A percentile compares a stretch with the other conserved stretches of the same genome.
Evolutionary conservation across 2,329 filamentous ascomycete species (phyloP).

Genomic region (Aurifilum marmelostoma): DNA sequence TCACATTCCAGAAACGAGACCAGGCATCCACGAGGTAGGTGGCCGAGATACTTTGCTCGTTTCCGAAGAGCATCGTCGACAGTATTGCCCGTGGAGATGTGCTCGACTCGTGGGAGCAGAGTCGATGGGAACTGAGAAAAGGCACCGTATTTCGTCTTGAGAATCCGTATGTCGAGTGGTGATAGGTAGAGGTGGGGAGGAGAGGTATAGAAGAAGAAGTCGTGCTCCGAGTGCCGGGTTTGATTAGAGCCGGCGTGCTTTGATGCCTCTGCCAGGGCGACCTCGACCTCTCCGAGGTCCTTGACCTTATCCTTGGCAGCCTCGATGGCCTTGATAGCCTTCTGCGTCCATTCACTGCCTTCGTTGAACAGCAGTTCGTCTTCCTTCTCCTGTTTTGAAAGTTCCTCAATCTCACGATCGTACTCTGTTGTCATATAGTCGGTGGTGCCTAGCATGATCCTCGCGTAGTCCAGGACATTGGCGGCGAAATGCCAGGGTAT

Average conservation of each 20-base stretch:
- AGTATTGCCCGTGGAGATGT: conserved; percentile 84
- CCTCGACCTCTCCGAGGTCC: conserved; percentile 44
- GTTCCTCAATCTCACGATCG: conserved; percentile 74
- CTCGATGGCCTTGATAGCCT: conserved; percentile 74
- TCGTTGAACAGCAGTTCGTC: conserved; percentile 91
- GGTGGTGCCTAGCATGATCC: conserved; percentile 91
- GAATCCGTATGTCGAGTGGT: conserved; percentile 86
- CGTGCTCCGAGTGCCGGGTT: conserved; percentile 42
- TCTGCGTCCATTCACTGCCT: conserved; percentile 89
- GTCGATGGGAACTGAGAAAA: conserved; percentile 84
- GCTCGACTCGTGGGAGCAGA: conserved; percentile 83
- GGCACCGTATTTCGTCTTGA: conserved; percentile 84
- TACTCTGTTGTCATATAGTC: conserved; percentile 85
- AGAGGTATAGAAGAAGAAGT: conserved; percentile 87
- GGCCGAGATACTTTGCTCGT: conserved; percentile 82
- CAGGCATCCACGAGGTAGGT: conserved; percentile 88
- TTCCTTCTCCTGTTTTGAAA: conserved; percentile 78
- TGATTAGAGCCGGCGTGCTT: conserved; percentile 31
- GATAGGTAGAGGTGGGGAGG: conserved; percentile 88
- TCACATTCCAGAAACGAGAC: conserved; percentile 92
- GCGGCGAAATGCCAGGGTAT: conserved; percentile 95
- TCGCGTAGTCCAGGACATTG: conserved; percentile 91
- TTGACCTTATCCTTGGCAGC: conserved; percentile 75
- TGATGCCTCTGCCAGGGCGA: conserved; percentile 33
- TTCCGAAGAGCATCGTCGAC: conserved; percentile 84